Evolutionary conservation across 2,329 filamentous ascomycete genomes (phyloP).

Genomic region (Grosmannia serpens): DNA sequence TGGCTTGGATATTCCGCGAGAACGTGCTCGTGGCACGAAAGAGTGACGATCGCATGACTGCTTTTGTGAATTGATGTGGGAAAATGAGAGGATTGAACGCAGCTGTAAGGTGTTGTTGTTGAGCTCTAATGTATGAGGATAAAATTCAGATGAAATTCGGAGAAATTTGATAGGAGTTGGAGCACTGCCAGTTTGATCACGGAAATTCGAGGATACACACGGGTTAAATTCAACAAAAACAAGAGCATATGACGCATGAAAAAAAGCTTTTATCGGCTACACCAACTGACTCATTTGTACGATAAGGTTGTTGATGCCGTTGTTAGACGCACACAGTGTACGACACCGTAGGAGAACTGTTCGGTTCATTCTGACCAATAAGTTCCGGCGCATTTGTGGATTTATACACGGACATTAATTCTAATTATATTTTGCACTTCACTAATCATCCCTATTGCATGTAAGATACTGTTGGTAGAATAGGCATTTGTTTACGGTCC

Average conservation of each 20-base stretch:
- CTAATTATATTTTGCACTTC: no score
- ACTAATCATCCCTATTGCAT: no score
- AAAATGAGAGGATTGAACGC: neutral
- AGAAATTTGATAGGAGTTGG: neutral
- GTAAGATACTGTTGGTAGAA: no score
- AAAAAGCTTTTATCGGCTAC: neutral
- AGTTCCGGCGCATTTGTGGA: no score
- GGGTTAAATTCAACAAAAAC: neutral
- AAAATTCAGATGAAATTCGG: neutral
- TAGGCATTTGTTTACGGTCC: no score
- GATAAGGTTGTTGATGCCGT: neutral
- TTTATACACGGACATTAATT: no score
- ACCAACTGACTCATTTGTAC: neutral
- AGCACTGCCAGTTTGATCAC: neutral
- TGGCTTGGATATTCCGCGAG: slow-evolving; percentile 12
- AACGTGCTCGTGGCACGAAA: neutral
- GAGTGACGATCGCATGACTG: neutral
- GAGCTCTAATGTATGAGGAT: no score
- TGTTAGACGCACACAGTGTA: neutral
- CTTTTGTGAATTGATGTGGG: neutral
- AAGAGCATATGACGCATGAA: neutral
- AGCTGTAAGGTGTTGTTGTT: no score
- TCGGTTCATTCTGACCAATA: no score
- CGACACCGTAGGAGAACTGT: neutral
- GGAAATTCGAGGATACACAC: neutral